Evolutionary conservation across 2,329 filamentous ascomycete species (phyloP), one percentile per base, ranked within the genome.

Genomic region (Penicillium sp.): DNA sequence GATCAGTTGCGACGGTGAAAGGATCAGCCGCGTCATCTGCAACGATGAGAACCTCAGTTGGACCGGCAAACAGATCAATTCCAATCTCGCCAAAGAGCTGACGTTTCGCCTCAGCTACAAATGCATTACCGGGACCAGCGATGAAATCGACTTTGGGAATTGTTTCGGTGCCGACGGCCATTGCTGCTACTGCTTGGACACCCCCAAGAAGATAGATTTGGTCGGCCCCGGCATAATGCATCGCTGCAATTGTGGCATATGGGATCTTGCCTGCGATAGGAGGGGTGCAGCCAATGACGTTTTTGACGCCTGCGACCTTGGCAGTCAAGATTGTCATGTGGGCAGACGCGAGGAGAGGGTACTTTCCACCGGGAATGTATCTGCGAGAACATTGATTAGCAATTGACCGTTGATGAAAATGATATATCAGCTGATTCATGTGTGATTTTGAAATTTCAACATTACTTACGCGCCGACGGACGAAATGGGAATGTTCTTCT

Each of bases 241-340:
- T 79, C 0, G 81, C 81, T 0, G 80, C 79, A 4, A 83, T 70
- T 0, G 80, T 82, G 0, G 77, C 74, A 41, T 71, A 62, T 0
- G 81, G 80, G 21, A 83, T 71, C 47, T 77, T 48, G 3, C 80
- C 81, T 0, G 63, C 61, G 50, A 81, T 81, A 0, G 80, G 81
- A 4, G 80, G 81, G 5, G 81, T 83, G 63, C 77, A 82, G 11
- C 69, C 79, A 6, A 80, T 72, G 4, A 83, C 79, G 46, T 77
- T 67, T n/a, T 68, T 68, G 1, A 82, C 79, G 2, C 81, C 81
- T 5, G 81, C 80, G 4, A 78, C 77, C 59, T 83, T 83, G 21
- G 80, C 80, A 0, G 80, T 83, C 4, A 82, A 63, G 44, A 83
- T 81, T 2, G 80, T 82, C 81, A 82, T 83, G 62, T 83, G 81